Evolutionary conservation across 1,284 basidiomycete genomes (phyloP).

Genomic region (Phylloboletellus chloephorus): DNA sequence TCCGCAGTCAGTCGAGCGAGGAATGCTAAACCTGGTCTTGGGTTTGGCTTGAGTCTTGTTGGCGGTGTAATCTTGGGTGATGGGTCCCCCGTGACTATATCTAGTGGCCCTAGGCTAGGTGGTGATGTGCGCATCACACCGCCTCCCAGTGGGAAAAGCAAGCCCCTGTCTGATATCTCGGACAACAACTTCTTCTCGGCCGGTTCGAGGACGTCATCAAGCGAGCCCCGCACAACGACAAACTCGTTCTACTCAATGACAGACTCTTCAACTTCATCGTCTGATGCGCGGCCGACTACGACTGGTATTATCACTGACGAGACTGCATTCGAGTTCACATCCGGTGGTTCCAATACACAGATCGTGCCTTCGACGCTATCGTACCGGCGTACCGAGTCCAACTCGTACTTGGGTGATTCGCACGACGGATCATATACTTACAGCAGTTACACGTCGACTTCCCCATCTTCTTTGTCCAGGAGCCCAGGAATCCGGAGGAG

Average conservation of each 20-base stretch:
- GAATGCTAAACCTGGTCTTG: constrained; percentile 41
- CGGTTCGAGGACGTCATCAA: constrained; percentile 33
- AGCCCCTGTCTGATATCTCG: constrained; percentile 39
- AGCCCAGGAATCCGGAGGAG: constrained; percentile 55
- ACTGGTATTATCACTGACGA: constrained; percentile 34
- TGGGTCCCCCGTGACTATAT: constrained; percentile 46
- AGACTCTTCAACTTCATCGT: constrained; percentile 28
- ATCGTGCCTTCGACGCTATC: constrained; percentile 51
- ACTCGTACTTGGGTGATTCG: constrained; percentile 55
- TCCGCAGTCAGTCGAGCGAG: constrained; percentile 43
- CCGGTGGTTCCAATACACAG: constrained; percentile 40
- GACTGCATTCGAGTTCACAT: constrained; percentile 36
- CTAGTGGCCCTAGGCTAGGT: constrained; percentile 45
- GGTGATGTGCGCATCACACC: constrained; percentile 56
- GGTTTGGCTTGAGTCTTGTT: constrained; percentile 40
- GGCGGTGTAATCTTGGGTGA: constrained; percentile 38
- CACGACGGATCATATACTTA: constrained; percentile 39
- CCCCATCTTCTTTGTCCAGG: constrained; percentile 45
- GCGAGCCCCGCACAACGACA: constrained; percentile 30
- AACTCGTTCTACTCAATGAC: constrained; percentile 34
- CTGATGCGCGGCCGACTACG: constrained; percentile 27
- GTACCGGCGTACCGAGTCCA: constrained; percentile 48
- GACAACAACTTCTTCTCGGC: constrained; percentile 61
- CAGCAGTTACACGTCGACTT: constrained; percentile 28
- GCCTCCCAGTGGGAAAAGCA: constrained; percentile 47